Percentiles rank a stretch among this genome's conserved stretches.
phyloP scores from a whole-genome alignment of 1,139 yeast genomes.

The Spathaspora jeffriesii region DNA sequence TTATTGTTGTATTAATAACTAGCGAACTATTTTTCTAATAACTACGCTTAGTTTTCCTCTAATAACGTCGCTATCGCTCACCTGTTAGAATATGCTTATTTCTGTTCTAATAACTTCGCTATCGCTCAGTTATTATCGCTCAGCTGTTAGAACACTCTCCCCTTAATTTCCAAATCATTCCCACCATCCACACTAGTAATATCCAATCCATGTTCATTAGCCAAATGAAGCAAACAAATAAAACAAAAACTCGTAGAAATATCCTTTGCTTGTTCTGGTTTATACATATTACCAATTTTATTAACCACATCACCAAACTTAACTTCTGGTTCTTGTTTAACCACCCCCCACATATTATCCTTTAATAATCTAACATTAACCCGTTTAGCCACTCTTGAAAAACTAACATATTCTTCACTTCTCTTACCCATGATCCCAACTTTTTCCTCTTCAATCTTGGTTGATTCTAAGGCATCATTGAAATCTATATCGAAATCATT shows the following conservation, averaged over 20 bases:
- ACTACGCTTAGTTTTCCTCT: too few relatives aligned
- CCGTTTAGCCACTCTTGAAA: conserved; percentile 79
- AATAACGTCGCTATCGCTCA: too few relatives aligned
- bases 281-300: conserved; percentile 55
- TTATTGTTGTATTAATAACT: too few relatives aligned
- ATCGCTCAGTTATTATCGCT: too few relatives aligned
- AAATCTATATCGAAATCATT: conserved; percentile 44
- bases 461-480: conserved; percentile 35
- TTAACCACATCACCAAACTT: conserved; percentile 51
- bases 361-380: conserved; percentile 82
- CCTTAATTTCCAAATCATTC: conserved; percentile 58
- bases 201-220: conserved; percentile 81
- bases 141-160: too few relatives aligned
- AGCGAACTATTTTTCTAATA: too few relatives aligned
- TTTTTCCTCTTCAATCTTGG: not conserved
- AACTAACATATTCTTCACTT: conserved; percentile 67
- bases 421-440: conserved; percentile 36
- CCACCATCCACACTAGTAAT: conserved; percentile 58
- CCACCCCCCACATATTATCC: conserved; percentile 78
- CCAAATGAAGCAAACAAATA: conserved; percentile 81
- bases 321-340: conserved; percentile 24
- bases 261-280: conserved; percentile 56
- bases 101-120: too few relatives aligned
- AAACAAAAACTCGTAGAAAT: conserved; percentile 87
- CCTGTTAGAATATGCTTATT: too few relatives aligned